Percentiles rank a stretch among this genome's conserved stretches.
phyloP scores from a whole-genome alignment of 805 yeast species.

The Kuraishia ogatae region DNA sequence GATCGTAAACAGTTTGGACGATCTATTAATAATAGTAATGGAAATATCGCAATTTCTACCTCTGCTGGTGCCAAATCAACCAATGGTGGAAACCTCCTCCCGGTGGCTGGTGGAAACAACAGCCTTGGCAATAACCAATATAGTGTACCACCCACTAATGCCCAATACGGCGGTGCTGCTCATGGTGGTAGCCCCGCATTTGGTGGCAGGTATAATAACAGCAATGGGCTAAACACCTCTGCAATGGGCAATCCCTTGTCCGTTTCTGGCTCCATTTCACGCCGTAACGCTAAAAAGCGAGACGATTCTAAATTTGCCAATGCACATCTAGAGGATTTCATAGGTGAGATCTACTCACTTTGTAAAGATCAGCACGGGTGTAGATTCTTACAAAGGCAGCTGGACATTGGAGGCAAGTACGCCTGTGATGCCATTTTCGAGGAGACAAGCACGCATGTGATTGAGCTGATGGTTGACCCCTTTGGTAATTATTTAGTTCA shows the following conservation, averaged over 20 bases:
- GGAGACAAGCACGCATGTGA: slow-evolving; percentile 69
- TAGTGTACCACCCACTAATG: neutral
- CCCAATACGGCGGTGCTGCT: neutral
- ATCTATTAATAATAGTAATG: neutral
- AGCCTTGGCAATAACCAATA: neutral
- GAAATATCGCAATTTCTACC: too few species aligned
- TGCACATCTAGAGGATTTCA: slow-evolving; percentile 59
- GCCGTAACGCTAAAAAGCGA: slow-evolving; percentile 35
- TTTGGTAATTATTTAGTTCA: slow-evolving; percentile 96
- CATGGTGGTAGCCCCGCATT: neutral
- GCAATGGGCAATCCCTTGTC: neutral
- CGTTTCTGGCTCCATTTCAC: neutral
- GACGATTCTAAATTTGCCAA: slow-evolving; percentile 65
- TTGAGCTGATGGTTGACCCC: slow-evolving; percentile 89
- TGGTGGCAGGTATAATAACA: neutral
- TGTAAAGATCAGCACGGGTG: slow-evolving; percentile 98
- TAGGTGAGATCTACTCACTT: slow-evolving; percentile 65
- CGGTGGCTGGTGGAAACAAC: too few species aligned
- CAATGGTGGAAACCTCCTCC: neutral
- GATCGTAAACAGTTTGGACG: neutral
- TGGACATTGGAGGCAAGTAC: slow-evolving; percentile 53
- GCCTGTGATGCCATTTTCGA: slow-evolving; percentile 72
- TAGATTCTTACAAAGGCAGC: slow-evolving; percentile 79
- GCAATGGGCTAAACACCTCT: neutral
- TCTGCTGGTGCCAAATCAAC: too few species aligned